These are phyloP conservation scores for Notholithocarpus densiflorus DNA, from an alignment of 306 rosid genomes.

Conservation along the genomic window DNA sequence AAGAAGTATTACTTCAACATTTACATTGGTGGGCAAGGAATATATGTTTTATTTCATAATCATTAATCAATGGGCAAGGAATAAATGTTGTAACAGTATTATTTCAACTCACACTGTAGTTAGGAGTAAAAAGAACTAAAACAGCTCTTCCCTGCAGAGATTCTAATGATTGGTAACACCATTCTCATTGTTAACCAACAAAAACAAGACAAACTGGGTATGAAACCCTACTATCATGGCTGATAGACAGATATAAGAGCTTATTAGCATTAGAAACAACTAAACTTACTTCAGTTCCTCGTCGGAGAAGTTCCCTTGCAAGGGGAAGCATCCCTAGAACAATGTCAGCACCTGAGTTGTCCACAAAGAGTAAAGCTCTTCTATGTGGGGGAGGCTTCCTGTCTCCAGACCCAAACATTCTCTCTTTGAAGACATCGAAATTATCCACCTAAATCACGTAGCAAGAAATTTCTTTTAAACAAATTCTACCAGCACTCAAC, in stretches of 20 bases:
- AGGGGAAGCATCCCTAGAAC: conserved; percentile 99
- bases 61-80: too few species aligned
- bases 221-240: not conserved
- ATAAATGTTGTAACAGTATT: too few species aligned
- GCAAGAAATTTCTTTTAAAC: not conserved
- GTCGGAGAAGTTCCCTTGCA: conserved; percentile 91
- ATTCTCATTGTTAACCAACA: not conserved
- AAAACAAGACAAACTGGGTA: not conserved
- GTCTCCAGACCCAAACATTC: conserved; percentile 69
- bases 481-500: not conserved
- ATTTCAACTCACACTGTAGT: not conserved
- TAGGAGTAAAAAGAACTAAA: not conserved
- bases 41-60: too few species aligned
- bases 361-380: conserved; percentile 93
- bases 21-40: too few species aligned
- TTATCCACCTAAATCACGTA: conserved; percentile 74
- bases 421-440: conserved; percentile 73
- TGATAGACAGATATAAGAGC: not conserved
- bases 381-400: conserved; percentile 58
- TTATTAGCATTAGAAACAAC: conserved; percentile 1
- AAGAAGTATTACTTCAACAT: too few species aligned
- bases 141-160: not conserved
- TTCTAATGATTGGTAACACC: not conserved
- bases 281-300: conserved; percentile 86
- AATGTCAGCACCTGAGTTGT: conserved; percentile 94